Evolutionary conservation across 1,284 basidiomycete species (phyloP).

Genomic region (Schizophyllum amplum): DNA sequence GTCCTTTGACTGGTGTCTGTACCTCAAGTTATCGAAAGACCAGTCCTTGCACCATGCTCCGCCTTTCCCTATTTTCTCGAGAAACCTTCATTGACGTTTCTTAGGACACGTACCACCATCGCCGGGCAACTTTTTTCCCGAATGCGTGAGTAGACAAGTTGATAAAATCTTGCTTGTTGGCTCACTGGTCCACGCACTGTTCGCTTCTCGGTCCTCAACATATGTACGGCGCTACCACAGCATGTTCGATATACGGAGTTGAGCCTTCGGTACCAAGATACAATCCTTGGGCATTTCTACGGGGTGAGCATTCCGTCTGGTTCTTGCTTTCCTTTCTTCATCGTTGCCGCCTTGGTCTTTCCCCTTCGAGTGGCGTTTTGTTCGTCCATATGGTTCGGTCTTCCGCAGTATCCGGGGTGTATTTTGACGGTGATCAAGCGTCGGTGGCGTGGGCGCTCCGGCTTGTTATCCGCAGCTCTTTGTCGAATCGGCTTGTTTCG

Average conservation of each 20-base stretch:
- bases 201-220: background rate
- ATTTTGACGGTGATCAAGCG: too few relatives aligned
- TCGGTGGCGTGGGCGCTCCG: too few relatives aligned
- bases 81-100: conserved; percentile 10
- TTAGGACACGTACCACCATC: conserved; percentile 75
- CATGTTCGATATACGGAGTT: conserved; percentile 80
- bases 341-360: background rate
- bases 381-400: too few relatives aligned
- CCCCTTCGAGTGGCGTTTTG: too few relatives aligned
- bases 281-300: conserved; percentile 83
- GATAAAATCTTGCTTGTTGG: too few relatives aligned
- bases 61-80: conserved; percentile 2
- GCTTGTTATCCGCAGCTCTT: too few relatives aligned
- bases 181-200: background rate
- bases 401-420: too few relatives aligned
- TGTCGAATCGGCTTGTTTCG: too few relatives aligned
- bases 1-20: too few relatives aligned
- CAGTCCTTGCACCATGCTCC: conserved; percentile 3
- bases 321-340: background rate
- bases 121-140: conserved; percentile 74
- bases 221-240: conserved; percentile 26
- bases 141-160: conserved; percentile 70
- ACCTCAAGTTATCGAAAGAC: too few relatives aligned
- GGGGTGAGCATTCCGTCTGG: conserved; percentile 46
- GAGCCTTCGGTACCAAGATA: conserved; percentile 81